A percentile compares a stretch with the other conserved stretches of the same genome.
Conservation (phyloP, 495 filamentous ascomycete genomes). For the Lasiosphaeriaceae sp. region DNA sequence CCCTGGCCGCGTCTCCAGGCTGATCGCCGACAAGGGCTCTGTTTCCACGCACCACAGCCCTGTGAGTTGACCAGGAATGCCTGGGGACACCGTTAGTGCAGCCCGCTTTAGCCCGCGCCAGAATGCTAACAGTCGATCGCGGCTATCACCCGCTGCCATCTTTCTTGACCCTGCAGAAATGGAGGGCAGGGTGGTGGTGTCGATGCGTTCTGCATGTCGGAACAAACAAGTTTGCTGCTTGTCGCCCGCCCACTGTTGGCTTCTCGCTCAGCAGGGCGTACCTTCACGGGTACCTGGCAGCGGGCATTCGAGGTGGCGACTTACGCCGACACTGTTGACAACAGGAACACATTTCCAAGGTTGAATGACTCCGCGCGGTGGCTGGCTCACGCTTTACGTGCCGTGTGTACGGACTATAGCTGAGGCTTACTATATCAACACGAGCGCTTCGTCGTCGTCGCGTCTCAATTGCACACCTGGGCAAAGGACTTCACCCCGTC, state of each 20-base stretch:
- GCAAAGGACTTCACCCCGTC: neutral
- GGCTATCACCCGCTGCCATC: neutral
- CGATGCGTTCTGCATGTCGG: neutral
- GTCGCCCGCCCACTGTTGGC: neutral
- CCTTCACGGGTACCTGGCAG: neutral
- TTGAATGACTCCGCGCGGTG: neutral
- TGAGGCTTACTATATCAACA: neutral
- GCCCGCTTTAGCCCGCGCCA: neutral
- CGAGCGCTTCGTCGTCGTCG: neutral
- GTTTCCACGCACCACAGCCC: neutral
- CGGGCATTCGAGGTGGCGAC: neutral
- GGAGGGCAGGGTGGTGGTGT: neutral
- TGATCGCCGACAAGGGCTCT: constrained; percentile 17
- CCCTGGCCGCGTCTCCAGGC: constrained; percentile 3
- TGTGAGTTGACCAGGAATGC: neutral
- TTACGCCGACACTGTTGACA: neutral
- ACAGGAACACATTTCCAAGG: neutral
- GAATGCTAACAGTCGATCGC: neutral
- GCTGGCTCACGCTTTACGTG: neutral
- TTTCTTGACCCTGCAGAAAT: neutral
- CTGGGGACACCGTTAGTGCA: neutral
- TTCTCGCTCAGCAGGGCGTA: neutral
- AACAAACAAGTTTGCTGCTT: neutral
- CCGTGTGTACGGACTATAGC: neutral
- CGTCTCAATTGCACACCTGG: neutral